Base-by-base conservation (phyloP, 495 filamentous ascomycete genomes). In the Diplogelasinospora grovesii region DNA sequence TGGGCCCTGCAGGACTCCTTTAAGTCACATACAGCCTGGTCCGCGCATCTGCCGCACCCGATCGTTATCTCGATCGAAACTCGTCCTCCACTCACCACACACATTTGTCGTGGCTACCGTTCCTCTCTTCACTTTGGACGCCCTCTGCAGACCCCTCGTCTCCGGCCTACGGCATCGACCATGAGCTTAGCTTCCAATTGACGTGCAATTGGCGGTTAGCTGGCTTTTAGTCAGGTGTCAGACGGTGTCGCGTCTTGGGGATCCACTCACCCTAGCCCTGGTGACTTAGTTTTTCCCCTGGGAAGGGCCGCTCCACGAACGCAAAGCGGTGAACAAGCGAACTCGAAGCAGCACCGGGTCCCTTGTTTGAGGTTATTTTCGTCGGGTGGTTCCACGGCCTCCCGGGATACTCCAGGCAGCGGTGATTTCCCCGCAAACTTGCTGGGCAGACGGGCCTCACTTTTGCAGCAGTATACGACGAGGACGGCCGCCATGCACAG, bases 401-500 rank as follows among this genome's bases (percentile, higher is more conserved):
- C 23, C 43, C 22, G n/a, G 48, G 45, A 31, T 30, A 15, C 39
- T 36, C 18, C 39, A n/a, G 28, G 19, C 8, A 16, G n/a, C 30
- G 13, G 11, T 38, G 23, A 26, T 31, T 39, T 20, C 36, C 36
- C 13, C 6, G 7, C 9, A 24, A 26, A 26, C 8, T 14, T n/a
- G n/a, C n/a, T n/a, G n/a, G n/a, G n/a, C n/a, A n/a, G n/a, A n/a
- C n/a, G n/a, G n/a, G n/a, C n/a, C n/a, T n/a, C n/a, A n/a, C n/a
- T n/a, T n/a, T n/a, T n/a, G n/a, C n/a, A n/a, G n/a, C n/a, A n/a
- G n/a, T n/a, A n/a, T n/a, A n/a, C n/a, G n/a, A n/a, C n/a, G n/a
- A n/a, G n/a, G n/a, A n/a, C 37, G 44, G 49, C 44, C 59, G 52
- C 59, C 54, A 63, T 63, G 59, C 59, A 32, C 56, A 37, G 46